Base-by-base conservation (phyloP, 768 basidiomycete species). In the Rhizopogon vesiculosus region DNA sequence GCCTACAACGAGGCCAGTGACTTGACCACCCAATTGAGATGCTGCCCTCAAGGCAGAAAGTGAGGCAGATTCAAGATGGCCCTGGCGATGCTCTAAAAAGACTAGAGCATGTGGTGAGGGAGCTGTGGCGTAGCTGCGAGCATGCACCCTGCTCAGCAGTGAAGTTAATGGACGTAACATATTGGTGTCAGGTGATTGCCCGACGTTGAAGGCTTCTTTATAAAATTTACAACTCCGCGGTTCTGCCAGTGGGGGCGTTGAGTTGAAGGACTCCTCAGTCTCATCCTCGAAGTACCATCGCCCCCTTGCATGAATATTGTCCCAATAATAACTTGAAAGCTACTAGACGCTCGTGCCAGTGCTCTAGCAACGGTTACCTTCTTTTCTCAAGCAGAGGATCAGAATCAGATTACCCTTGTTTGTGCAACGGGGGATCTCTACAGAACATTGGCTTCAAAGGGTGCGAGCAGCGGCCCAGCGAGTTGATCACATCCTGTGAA, bases 31-130 rank as follows among this genome's bases (percentile, higher is more conserved):
- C 18, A 79, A 56, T 91, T 87, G 80, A 55, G 82, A 76, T 1
- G 95, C 97, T 42, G 97, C 97, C 1, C 94, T 92, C 59, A 99
- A 74, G 25, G 97, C 96, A 35, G 91, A 94, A 55, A 98, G 78
- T 13, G 91, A 91, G 13, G 84, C 87, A 1, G 92, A 81, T 56
- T 94, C 89, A 58, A 97, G 78, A 54, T 79, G 77, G 38, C 91
- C 91, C 53, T 81, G 77, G 50, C 82, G 81, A 67, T 95, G 92
- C 71, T 96, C 93, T 38, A 95, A 78, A 59, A 90, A 86, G 29
- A 94, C 84, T 12, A 94, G 80, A 2, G 87, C 82, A 72, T 87
- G 84, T 2, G 87, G 83, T 25, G 82, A 74, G 4, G 76, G 50
- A 10, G 79, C 70, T 6, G 84, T 79, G 3, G 85, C 82, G 64